A percentile compares a stretch with the other conserved stretches of the same genome.
Evolutionary conservation across 2,329 filamentous ascomycete species (phyloP).

Genomic region (Fonsecaea nubica): DNA sequence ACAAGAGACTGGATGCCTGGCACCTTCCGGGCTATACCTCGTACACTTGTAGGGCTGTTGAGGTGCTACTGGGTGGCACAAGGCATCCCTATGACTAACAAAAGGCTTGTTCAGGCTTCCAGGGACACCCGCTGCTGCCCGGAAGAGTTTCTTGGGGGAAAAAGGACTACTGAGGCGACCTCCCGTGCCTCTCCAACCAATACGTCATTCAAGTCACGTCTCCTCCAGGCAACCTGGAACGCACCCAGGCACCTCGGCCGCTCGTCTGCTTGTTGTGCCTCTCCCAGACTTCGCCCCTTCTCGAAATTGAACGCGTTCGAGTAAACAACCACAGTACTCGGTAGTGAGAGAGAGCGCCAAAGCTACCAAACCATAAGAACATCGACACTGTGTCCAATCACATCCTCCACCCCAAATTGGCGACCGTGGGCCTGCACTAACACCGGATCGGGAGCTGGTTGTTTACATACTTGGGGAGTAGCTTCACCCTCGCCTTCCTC

Average conservation of each 20-base stretch:
- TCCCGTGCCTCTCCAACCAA: background rate
- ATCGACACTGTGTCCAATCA: constrained; percentile 12
- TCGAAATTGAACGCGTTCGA: background rate
- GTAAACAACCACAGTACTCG: background rate
- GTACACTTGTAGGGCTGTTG: background rate
- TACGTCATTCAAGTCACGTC: background rate
- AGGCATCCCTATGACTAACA: background rate
- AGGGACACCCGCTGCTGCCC: background rate
- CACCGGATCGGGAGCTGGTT: constrained; percentile 16
- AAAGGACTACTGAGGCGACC: too few relatives aligned
- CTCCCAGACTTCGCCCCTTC: background rate
- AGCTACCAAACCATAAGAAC: background rate
- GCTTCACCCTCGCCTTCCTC: constrained; percentile 9
- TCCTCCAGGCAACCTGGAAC: too few relatives aligned
- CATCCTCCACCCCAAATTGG: constrained; percentile 6
- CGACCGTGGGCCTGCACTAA: constrained; percentile 8
- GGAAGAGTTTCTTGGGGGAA: background rate
- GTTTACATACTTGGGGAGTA: constrained; percentile 22
- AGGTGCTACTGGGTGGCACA: background rate
- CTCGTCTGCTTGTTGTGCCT: too few relatives aligned
- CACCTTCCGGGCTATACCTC: too few relatives aligned
- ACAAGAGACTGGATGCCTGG: background rate
- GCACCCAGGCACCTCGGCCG: too few relatives aligned
- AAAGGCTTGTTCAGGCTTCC: too few relatives aligned
- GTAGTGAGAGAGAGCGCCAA: background rate